Evolutionary conservation across 768 basidiomycete species (phyloP).

Genomic region (Kwoniella botswanensis): DNA sequence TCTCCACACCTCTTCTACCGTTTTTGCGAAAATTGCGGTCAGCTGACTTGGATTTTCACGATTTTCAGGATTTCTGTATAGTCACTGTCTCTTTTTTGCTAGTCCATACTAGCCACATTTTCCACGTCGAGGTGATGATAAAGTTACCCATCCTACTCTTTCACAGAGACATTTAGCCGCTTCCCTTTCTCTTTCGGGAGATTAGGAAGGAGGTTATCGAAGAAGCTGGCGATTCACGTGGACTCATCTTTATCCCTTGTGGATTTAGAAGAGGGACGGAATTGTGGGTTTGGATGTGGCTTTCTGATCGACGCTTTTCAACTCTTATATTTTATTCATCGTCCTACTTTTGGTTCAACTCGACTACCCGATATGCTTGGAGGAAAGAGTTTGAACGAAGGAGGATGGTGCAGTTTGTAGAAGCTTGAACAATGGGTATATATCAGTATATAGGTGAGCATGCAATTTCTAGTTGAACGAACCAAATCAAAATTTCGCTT

Average conservation of each 20-base stretch:
- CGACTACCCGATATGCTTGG: neutral
- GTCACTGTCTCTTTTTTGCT: constrained; percentile 54
- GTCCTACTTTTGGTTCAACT: constrained; percentile 2
- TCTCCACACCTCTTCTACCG: constrained; percentile 6
- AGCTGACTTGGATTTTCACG: constrained; percentile 18
- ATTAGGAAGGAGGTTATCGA: constrained; percentile 36
- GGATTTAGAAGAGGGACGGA: constrained; percentile 27
- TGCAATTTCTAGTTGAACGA: constrained; percentile 33
- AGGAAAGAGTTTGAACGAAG: constrained; percentile 2
- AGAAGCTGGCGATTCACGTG: constrained; percentile 52
- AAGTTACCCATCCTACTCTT: constrained; percentile 53
- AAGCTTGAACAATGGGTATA: constrained; percentile 12
- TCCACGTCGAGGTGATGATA: constrained; percentile 58
- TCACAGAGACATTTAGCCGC: constrained; percentile 51
- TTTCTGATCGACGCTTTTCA: constrained; percentile 54
- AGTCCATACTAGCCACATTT: constrained; percentile 57
- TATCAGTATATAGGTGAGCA: constrained; percentile 48
- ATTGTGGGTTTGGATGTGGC: constrained; percentile 50
- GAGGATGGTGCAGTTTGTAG: neutral
- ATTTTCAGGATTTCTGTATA: constrained; percentile 55
- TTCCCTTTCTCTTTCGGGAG: constrained; percentile 10
- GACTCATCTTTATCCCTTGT: constrained; percentile 24
- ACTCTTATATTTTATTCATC: constrained; percentile 14
- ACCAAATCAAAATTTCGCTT: constrained; percentile 20
- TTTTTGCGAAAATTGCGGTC: neutral